A percentile compares a stretch with the other conserved stretches of the same genome.
These are phyloP conservation scores for Ustulina deusta DNA, from an alignment of 2,329 filamentous ascomycete species.

Conservation along the genomic window DNA sequence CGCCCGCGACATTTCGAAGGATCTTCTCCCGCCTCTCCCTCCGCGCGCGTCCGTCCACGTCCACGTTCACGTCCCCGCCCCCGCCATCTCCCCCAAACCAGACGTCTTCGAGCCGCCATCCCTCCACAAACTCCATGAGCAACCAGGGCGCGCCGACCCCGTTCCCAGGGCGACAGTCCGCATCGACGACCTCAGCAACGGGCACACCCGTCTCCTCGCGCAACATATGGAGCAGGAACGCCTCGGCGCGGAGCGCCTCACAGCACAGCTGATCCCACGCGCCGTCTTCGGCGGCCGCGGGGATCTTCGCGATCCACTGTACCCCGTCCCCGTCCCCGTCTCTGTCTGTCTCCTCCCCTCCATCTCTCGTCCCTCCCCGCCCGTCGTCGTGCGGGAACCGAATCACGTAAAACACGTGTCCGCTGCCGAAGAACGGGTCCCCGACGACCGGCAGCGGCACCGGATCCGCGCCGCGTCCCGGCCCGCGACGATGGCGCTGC, in stretches of 20 bases:
- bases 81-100: slow-evolving; percentile 40
- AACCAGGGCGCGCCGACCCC: slow-evolving; percentile 33
- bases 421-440: slow-evolving; percentile 41
- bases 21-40: slow-evolving; percentile 30
- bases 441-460: slow-evolving; percentile 35
- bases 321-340: neutral
- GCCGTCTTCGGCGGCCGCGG: slow-evolving; percentile 38
- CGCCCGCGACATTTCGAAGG: slow-evolving; percentile 38
- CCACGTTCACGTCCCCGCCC: neutral
- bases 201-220: slow-evolving; percentile 39
- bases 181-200: slow-evolving; percentile 44
- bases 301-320: slow-evolving; percentile 47
- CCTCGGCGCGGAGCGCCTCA: slow-evolving; percentile 43
- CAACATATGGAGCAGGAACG: slow-evolving; percentile 41
- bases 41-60: neutral
- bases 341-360: neutral
- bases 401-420: slow-evolving; percentile 44
- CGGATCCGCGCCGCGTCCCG: neutral
- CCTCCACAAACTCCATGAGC: slow-evolving; percentile 40
- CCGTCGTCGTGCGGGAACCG: slow-evolving; percentile 31
- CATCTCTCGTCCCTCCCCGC: neutral
- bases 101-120: slow-evolving; percentile 41
- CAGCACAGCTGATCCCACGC: slow-evolving; percentile 39
- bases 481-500: slow-evolving; percentile 14
- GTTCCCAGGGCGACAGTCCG: slow-evolving; percentile 33